Evolutionary conservation across 208 protist species (phyloP).

Genomic region (Crithidia expoeki): DNA sequence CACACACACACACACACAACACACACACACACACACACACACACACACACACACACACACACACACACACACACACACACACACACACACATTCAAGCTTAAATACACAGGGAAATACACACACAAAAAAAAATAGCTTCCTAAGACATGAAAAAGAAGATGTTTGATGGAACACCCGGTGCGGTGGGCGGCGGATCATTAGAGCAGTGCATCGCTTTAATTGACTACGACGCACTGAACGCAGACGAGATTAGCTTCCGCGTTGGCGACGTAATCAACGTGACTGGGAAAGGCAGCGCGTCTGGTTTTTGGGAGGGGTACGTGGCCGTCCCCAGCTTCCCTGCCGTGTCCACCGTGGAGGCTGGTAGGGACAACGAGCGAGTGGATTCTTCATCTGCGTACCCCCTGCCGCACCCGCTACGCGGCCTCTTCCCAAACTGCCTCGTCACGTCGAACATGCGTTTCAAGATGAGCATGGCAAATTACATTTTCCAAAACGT

Average conservation of each 20-base stretch:
- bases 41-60: background rate
- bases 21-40: background rate
- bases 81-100: background rate
- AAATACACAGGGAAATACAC: background rate
- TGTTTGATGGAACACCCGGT: background rate
- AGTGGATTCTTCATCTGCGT: slow-evolving; percentile 3
- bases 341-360: slow-evolving; percentile 15
- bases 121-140: background rate
- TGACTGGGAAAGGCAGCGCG: slow-evolving; percentile 73
- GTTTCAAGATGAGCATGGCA: slow-evolving; percentile 15
- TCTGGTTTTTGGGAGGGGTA: slow-evolving; percentile 90
- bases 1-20: background rate
- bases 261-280: slow-evolving; percentile 80
- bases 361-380: slow-evolving; percentile 12
- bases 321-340: slow-evolving; percentile 32
- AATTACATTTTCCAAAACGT: slow-evolving; percentile 45
- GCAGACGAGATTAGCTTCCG: slow-evolving; percentile 86
- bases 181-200: slow-evolving; percentile 9
- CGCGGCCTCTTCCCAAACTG: slow-evolving; percentile 66
- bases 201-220: slow-evolving; percentile 82
- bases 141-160: slow-evolving; percentile 5
- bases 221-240: slow-evolving; percentile 65
- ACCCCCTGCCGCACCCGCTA: background rate
- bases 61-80: background rate
- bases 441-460: slow-evolving; percentile 61